Base-by-base conservation (phyloP, 164 flowering plant species). In the Tetracentron sinense region DNA sequence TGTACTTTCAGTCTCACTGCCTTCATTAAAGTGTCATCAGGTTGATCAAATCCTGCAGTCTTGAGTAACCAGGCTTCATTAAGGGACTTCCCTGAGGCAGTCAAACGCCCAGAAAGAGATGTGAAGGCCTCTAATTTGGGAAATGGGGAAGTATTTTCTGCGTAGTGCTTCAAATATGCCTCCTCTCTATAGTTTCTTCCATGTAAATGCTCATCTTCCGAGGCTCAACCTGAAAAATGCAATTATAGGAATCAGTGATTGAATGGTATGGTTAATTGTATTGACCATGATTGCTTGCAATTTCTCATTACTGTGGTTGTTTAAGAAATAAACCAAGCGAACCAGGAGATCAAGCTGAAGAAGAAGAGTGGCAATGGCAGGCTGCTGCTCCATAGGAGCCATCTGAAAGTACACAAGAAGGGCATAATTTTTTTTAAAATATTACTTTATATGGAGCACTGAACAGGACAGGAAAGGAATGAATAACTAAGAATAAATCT, bases 341-440 rank as follows among this genome's bases (percentile, higher is more conserved):
- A 88, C 96, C 90, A 88, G 69, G 54, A 89, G 86, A 81, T 89
- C 92, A 57, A 89, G 87, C 75, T 83, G 90, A 64, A 89, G 85
- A 67, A 89, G 92, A 69, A 89, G 89, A 67, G 79, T 51, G n/a
- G 90, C 90, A 65, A 77, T 65, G 44, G 75, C 61, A 56, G 86
- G 84, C 71, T 83, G 84, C 62, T 86, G 90, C 62, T 86, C 90
- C 81, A 86, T 79, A 44, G 92, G 87, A 63, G 89, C 88, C 87
- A 82, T 86, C 64, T 85, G 96, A 53, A 89, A 87, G 70, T 89
- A 74, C 69, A 83, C 83, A 48, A 89, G 82, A 70, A 85, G 77
- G 23, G 86, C 71, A 72, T 89, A n/a, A n/a, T n/a, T n/a, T n/a
- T n/a, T n/a, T n/a, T n/a, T n/a, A n/a, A n/a, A n/a, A n/a, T n/a